These are phyloP conservation scores for Juglanconis juglandina DNA, from an alignment of 2,329 filamentous ascomycete species.

Conservation along the genomic window DNA sequence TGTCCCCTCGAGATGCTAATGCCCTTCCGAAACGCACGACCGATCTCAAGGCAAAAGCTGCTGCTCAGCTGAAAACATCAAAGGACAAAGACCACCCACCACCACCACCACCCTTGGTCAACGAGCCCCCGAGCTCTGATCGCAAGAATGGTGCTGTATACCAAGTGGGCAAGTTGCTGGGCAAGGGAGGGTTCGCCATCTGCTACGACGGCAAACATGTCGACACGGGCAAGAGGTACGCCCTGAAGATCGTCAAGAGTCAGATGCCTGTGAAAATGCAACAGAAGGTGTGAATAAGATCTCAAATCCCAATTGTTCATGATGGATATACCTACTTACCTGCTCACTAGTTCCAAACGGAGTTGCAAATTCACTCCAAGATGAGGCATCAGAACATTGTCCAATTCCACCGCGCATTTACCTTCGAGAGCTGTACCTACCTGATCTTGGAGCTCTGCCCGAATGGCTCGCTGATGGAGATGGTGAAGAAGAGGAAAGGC, in stretches of 20 bases:
- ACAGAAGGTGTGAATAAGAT: conserved; percentile 65
- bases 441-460: conserved; percentile 91
- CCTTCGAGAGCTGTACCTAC: conserved; percentile 84
- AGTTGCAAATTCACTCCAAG: conserved; percentile 97
- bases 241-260: conserved; percentile 79
- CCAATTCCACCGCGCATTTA: conserved; percentile 90
- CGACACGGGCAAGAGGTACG: conserved; percentile 64
- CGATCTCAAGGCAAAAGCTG: conserved; percentile 51
- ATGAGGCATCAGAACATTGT: conserved; percentile 96
- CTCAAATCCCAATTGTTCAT: background rate
- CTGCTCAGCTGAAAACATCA: conserved; percentile 50
- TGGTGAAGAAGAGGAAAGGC: conserved; percentile 88
- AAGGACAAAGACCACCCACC: conserved; percentile 66
- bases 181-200: conserved; percentile 79
- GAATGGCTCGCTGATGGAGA: conserved; percentile 95
- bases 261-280: conserved; percentile 80
- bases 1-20: conserved; percentile 64
- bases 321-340: conserved; percentile 8
- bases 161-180: conserved; percentile 69
- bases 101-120: conserved; percentile 58
- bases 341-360: conserved; percentile 62
- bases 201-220: conserved; percentile 71
- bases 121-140: conserved; percentile 64
- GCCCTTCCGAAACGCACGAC: conserved; percentile 51
- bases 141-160: conserved; percentile 69